These are phyloP conservation scores for Hirsutella thompsonii DNA, from an alignment of 2,329 filamentous ascomycete species.

Conservation along the genomic window DNA sequence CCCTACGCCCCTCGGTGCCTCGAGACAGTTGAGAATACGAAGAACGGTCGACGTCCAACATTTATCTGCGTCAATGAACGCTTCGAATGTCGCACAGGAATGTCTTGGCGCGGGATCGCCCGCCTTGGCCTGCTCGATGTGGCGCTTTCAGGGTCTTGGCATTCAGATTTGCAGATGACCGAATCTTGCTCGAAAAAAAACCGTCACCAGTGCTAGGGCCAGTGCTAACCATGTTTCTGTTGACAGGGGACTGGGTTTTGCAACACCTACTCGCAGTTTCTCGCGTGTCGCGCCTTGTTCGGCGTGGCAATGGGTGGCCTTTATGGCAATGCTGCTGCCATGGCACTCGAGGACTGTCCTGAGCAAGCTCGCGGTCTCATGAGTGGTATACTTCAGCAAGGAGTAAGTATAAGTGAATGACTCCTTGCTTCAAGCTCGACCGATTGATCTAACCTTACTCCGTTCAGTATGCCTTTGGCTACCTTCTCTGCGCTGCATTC, in stretches of 20 bases:
- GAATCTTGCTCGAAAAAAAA: not conserved
- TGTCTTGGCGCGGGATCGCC: too few relatives aligned
- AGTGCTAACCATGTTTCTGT: too few relatives aligned
- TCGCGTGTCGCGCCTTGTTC: constrained; percentile 63
- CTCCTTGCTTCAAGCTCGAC: not conserved
- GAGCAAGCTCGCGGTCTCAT: constrained; percentile 57
- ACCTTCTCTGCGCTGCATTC: constrained; percentile 48
- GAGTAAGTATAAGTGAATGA: constrained; percentile 32
- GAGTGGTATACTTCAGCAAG: constrained; percentile 65
- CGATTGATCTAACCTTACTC: not conserved
- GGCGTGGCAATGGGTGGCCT: constrained; percentile 74
- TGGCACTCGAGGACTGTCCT: constrained; percentile 64
- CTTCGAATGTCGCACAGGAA: not conserved
- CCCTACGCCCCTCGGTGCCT: not conserved
- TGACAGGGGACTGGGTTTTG: constrained; percentile 52
- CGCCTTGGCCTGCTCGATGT: too few relatives aligned
- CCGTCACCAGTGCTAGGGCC: not conserved
- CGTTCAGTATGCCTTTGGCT: constrained; percentile 45
- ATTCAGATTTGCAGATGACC: not conserved
- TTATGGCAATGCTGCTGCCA: constrained; percentile 68
- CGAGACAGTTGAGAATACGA: too few relatives aligned
- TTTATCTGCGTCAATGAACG: not conserved
- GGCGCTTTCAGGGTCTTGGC: too few relatives aligned
- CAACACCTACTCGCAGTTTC: constrained; percentile 54
- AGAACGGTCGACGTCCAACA: too few relatives aligned